Percentiles rank a stretch among this genome's conserved stretches.
phyloP scores from a whole-genome alignment of 352 stramenopile species.

The Phytophthora colocasiae region DNA sequence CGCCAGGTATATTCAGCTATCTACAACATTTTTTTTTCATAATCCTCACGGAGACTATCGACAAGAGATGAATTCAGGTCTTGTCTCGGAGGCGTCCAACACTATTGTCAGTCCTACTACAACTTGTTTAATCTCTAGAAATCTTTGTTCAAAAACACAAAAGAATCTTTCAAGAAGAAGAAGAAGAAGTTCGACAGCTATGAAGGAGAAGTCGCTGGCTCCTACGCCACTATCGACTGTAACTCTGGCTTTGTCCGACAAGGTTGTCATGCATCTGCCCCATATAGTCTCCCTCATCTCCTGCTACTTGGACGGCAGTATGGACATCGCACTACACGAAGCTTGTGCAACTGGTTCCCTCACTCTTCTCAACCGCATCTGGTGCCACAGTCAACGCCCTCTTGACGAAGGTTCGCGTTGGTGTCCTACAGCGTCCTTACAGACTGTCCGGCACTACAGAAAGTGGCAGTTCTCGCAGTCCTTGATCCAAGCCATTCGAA shows the following conservation, averaged over 20 bases:
- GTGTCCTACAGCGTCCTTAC: conserved; percentile 1
- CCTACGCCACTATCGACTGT: background rate
- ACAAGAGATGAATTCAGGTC: no score
- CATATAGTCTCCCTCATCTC: conserved; percentile 8
- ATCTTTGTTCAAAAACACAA: no score
- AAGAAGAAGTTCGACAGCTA: no score
- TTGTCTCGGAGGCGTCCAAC: no score
- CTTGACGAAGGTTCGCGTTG: background rate
- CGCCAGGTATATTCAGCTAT: no score
- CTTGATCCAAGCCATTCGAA: conserved; percentile 9
- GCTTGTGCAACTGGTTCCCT: background rate
- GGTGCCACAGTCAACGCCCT: background rate
- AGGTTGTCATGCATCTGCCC: background rate
- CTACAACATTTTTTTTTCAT: no score
- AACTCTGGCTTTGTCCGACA: conserved; percentile 2
- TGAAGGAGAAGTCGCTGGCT: background rate
- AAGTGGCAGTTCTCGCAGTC: background rate
- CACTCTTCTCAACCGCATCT: conserved; percentile 8
- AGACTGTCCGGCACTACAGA: conserved; percentile 7
- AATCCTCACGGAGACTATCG: no score
- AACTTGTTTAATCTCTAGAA: no score
- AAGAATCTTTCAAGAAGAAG: no score
- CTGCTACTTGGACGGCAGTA: conserved; percentile 4
- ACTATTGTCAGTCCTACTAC: no score
- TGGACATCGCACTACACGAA: conserved; percentile 11